phyloP scores from a whole-genome alignment of 2,329 filamentous ascomycete species.

The Cercospora sp. region DNA sequence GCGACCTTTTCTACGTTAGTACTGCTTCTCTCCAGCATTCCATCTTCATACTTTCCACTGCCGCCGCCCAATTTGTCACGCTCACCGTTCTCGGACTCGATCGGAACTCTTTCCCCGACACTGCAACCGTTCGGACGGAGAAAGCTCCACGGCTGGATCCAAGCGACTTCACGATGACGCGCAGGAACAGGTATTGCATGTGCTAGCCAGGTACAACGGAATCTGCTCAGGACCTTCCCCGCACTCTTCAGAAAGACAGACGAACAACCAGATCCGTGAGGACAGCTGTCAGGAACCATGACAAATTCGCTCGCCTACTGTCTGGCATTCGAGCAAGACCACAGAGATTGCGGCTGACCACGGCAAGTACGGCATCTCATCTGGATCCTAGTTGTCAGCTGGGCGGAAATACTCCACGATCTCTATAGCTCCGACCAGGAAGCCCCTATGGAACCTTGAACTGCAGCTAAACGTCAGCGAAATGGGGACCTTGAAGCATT shows the following conservation, averaged over 20 bases:
- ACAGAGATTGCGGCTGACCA: background rate
- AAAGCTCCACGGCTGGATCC: background rate
- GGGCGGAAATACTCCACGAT: slow-evolving; percentile 4
- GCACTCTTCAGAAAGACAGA: slow-evolving; percentile 1
- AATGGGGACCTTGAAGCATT: slow-evolving; percentile 9
- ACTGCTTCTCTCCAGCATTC: background rate
- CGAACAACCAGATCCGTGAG: slow-evolving; percentile 16
- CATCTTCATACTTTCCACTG: background rate
- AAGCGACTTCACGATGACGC: slow-evolving; percentile 15
- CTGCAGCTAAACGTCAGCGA: slow-evolving; percentile 23
- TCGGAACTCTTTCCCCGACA: background rate
- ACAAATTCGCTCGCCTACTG: background rate
- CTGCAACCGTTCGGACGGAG: background rate
- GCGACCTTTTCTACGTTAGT: background rate
- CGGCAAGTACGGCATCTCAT: slow-evolving; percentile 1
- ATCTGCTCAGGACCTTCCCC: slow-evolving; percentile 16
- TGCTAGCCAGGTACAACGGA: slow-evolving; percentile 12
- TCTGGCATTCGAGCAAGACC: background rate
- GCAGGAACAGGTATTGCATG: background rate
- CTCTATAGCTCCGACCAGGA: slow-evolving; percentile 1
- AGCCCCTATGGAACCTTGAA: slow-evolving; percentile 8
- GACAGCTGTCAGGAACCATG: slow-evolving; percentile 8
- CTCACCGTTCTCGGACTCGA: background rate
- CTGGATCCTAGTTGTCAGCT: background rate
- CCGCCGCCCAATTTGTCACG: background rate